phyloP scores from a whole-genome alignment of 345 rosid species.

The Acer negundo region DNA sequence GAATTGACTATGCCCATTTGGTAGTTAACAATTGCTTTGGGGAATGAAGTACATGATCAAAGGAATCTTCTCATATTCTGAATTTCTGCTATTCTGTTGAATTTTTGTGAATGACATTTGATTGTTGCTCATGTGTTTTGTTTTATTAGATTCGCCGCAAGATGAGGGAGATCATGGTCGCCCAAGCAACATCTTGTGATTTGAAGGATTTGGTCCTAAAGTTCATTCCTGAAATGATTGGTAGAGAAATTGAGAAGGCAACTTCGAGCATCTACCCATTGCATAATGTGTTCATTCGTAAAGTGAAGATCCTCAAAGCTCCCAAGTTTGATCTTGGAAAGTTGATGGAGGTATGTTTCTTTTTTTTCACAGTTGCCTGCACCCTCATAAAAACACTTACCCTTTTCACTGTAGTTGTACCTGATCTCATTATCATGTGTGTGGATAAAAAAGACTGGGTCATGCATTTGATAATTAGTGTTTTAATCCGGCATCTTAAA shows the following conservation, averaged over 20 bases:
- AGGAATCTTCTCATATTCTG: neutral
- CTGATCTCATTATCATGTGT: neutral
- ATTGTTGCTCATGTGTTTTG: neutral
- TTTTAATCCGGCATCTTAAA: neutral
- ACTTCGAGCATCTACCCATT: conserved; percentile 79
- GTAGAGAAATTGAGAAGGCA: conserved; percentile 88
- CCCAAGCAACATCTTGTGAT: conserved; percentile 85
- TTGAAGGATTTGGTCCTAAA: conserved; percentile 83
- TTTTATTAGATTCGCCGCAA: conserved; percentile 69
- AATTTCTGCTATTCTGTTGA: neutral
- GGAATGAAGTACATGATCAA: neutral
- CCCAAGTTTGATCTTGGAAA: conserved; percentile 99
- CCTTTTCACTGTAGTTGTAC: neutral
- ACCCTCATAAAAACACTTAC: neutral
- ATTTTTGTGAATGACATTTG: neutral
- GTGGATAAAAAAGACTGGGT: neutral
- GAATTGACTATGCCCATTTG: neutral
- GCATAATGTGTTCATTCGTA: conserved; percentile 86
- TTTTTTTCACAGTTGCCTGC: neutral
- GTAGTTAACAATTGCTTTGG: neutral
- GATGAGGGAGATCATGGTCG: conserved; percentile 89
- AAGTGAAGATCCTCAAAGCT: conserved; percentile 91
- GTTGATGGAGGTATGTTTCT: conserved; percentile 71
- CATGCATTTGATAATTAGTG: neutral
- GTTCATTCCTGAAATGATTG: conserved; percentile 84